A percentile compares a stretch with the other conserved stretches of the same genome.
Evolutionary conservation across 495 filamentous ascomycete genomes (phyloP).

Genomic region (Neurospora intermedia): DNA sequence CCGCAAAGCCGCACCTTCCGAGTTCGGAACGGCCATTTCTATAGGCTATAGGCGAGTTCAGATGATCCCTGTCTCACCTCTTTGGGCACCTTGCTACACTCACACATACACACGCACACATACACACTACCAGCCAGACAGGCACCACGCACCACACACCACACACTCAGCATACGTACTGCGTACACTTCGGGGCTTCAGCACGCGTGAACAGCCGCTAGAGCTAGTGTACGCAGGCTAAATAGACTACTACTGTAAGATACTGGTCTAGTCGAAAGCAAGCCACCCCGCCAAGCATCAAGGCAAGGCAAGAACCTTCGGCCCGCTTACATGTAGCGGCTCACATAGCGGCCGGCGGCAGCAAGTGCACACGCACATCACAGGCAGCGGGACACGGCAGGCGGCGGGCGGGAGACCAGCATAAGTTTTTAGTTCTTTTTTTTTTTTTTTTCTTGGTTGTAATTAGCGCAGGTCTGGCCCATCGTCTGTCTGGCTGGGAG

Average conservation of each 20-base stretch:
- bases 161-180: background rate
- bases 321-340: background rate
- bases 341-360: background rate
- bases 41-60: background rate
- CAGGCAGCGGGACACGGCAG: background rate
- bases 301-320: background rate
- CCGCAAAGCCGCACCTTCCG: background rate
- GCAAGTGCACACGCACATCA: background rate
- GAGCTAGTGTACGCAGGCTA: background rate
- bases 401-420: background rate
- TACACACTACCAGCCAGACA: too few relatives aligned
- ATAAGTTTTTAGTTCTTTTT: background rate
- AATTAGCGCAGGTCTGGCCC: background rate
- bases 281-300: background rate
- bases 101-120: background rate
- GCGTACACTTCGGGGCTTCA: background rate
- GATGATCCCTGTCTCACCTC: background rate
- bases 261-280: background rate
- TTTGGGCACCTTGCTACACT: background rate
- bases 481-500: background rate
- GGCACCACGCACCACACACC: background rate
- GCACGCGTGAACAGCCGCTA: background rate
- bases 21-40: background rate
- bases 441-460: background rate
- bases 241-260: background rate